These are phyloP conservation scores for Haematococcus sp. DNA, from an alignment of 139 green algal genomes.

Conservation along the genomic window DNA sequence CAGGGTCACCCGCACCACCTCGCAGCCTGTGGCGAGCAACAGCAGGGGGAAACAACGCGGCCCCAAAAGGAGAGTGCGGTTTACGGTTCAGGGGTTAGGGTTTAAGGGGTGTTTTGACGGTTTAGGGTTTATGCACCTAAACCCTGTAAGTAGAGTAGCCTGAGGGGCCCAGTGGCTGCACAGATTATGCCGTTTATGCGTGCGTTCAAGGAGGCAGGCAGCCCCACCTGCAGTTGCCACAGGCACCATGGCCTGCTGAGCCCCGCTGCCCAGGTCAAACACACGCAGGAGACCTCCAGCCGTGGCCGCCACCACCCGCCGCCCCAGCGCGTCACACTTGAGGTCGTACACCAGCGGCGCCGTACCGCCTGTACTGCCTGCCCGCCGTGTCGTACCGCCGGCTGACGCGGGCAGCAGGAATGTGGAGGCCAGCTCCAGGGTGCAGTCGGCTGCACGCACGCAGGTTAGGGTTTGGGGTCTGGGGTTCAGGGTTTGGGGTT, in stretches of 20 bases:
- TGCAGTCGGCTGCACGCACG: not conserved
- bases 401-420: not conserved
- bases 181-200: too few species aligned
- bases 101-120: too few species aligned
- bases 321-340: conserved; percentile 35
- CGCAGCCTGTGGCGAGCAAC: not conserved
- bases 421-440: not conserved
- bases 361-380: not conserved
- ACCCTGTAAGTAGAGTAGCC: too few species aligned
- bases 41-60: too few species aligned
- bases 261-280: conserved; percentile 43
- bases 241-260: too few species aligned
- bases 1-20: conserved; percentile 37
- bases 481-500: too few species aligned
- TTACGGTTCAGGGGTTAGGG: too few species aligned
- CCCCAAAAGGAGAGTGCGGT: too few species aligned
- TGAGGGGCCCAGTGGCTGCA: too few species aligned
- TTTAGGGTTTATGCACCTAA: too few species aligned
- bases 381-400: not conserved
- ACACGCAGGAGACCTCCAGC: conserved; percentile 41
- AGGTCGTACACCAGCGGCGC: conserved; percentile 42
- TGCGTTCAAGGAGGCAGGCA: too few species aligned
- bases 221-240: not conserved
- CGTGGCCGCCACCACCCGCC: conserved; percentile 28
- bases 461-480: too few species aligned